Conservation (phyloP, 2,329 filamentous ascomycete genomes). For the Aspergillus sp. region DNA sequence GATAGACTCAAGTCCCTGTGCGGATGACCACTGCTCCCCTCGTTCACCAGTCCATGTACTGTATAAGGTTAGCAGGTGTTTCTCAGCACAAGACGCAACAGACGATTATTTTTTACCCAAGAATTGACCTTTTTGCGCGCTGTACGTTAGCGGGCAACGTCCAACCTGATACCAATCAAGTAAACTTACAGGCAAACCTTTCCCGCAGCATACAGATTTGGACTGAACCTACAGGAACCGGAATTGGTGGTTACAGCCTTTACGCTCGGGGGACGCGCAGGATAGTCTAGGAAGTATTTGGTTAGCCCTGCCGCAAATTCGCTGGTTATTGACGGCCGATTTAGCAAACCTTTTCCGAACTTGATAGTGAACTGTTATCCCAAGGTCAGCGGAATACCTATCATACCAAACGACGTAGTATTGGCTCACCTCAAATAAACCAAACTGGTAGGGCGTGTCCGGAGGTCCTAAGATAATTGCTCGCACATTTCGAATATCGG, state of each 20-base stretch:
- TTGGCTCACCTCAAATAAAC: slow-evolving; percentile 81
- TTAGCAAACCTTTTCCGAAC: slow-evolving; percentile 67
- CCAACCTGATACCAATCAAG: not conserved
- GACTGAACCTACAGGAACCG: slow-evolving; percentile 89
- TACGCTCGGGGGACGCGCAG: slow-evolving; percentile 61
- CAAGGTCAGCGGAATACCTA: not conserved
- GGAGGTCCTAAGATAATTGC: slow-evolving; percentile 90
- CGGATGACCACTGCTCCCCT: slow-evolving; percentile 94
- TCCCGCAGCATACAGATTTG: slow-evolving; percentile 89
- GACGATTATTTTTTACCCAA: slow-evolving; percentile 62
- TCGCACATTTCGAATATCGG: slow-evolving; percentile 83
- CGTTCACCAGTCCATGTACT: slow-evolving; percentile 91
- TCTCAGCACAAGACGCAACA: not conserved
- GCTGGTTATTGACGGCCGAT: not conserved
- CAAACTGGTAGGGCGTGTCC: slow-evolving; percentile 94
- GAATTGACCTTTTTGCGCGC: slow-evolving; percentile 65
- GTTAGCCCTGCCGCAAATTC: not conserved
- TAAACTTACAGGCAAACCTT: slow-evolving; percentile 83
- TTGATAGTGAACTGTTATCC: slow-evolving; percentile 67
- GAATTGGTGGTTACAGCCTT: slow-evolving; percentile 79
- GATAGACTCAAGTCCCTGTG: slow-evolving; percentile 91
- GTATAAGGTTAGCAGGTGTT: slow-evolving; percentile 15
- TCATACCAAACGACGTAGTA: not conserved
- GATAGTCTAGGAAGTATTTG: slow-evolving; percentile 68
- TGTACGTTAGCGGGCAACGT: slow-evolving; percentile 17